Base-by-base conservation (phyloP, 441 rosid species). In the Omphalea diandra region DNA sequence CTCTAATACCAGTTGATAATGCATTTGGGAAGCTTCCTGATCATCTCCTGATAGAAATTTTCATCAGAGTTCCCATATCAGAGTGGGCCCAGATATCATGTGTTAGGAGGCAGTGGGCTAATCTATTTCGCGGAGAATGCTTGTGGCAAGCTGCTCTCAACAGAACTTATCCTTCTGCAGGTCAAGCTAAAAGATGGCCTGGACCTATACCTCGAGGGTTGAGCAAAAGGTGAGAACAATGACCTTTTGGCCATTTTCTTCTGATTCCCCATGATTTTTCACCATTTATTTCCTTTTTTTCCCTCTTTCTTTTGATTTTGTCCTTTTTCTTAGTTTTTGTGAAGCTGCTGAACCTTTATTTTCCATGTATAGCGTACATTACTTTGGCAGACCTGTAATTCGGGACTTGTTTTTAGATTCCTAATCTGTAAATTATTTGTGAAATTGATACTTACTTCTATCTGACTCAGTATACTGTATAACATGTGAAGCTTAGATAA, bases 81-180 rank as follows among this genome's bases (percentile, higher is more conserved):
- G 80, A 83, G 24, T 93, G 93, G 94, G 88, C 75, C 1, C 78
- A 84, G 12, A 26, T 89, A 75, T 79, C 94, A 65, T 84, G 83
- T 58, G 92, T 89, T 20, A 87, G 69, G 65, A 90, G 83, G 83
- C 91, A 80, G 15, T 90, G 97, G 98, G 87, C 87, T 15, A 71
- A 68, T 83, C 40, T 89, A 64, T 85, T 90, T 81, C 82, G 81
- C 0, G 90, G 88, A 79, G 97, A 90, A 79, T 84, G 85, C 84
- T 76, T 93, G 58, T 93, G 97, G 97, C 89, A 86, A 46, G 93
- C 94, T 77, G 96, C 96, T 83, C 79, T 89, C 60, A 70, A 47
- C 53, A 83, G 82, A 70, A 35, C 73, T 15, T 90, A 77, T 83
- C 96, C 98, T 44, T 68, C 24, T 41, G 82, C 90, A 52, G 74